A percentile compares a stretch with the other conserved stretches of the same genome.
These are phyloP conservation scores for Moesziomyces aphidis DNA, from an alignment of 1,284 basidiomycete species.

Conservation along the genomic window DNA sequence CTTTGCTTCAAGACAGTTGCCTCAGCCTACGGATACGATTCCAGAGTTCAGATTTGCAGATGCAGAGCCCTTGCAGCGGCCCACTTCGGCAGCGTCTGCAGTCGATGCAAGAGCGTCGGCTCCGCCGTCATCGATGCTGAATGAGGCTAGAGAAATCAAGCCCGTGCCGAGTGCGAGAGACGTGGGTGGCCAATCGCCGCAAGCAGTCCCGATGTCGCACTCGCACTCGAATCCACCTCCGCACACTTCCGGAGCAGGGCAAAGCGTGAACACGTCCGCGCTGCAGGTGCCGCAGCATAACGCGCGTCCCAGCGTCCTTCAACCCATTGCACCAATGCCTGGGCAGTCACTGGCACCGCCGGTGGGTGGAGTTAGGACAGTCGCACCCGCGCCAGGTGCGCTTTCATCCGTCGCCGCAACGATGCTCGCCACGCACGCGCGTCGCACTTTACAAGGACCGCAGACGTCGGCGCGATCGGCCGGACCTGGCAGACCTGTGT, in stretches of 20 bases:
- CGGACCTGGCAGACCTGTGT: neutral
- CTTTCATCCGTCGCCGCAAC: too few relatives aligned
- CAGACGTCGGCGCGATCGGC: neutral
- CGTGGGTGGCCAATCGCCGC: too few relatives aligned
- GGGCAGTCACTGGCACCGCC: too few relatives aligned
- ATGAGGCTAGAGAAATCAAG: neutral
- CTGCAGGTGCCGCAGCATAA: too few relatives aligned
- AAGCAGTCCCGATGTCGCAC: constrained; percentile 3
- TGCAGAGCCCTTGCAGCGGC: neutral
- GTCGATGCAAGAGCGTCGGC: neutral
- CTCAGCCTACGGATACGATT: constrained; percentile 24
- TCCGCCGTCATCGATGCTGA: neutral
- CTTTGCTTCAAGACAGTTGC: constrained; percentile 12
- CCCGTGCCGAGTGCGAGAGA: neutral
- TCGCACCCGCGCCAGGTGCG: too few relatives aligned
- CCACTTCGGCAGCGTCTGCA: neutral
- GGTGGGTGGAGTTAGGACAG: too few relatives aligned
- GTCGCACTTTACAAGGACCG: neutral
- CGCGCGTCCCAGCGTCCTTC: too few relatives aligned
- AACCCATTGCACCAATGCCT: too few relatives aligned
- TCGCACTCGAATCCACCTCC: neutral
- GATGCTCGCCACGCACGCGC: too few relatives aligned
- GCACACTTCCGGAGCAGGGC: too few relatives aligned
- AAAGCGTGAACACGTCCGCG: too few relatives aligned
- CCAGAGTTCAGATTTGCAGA: constrained; percentile 34